These are phyloP conservation scores for Fonsecaea nubica DNA, from an alignment of 2,329 filamentous ascomycete genomes.

Conservation along the genomic window DNA sequence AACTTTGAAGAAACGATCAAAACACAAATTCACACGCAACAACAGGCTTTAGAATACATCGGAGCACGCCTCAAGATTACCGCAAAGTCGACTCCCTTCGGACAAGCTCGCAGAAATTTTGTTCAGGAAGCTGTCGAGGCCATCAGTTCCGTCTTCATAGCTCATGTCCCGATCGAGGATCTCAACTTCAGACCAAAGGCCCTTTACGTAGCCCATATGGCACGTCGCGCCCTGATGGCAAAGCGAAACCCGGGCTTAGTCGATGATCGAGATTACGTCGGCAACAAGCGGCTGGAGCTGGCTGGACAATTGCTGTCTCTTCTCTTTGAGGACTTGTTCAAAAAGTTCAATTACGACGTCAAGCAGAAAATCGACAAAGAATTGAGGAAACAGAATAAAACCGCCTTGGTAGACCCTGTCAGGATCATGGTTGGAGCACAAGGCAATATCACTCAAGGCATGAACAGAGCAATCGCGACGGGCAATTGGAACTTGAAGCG, in stretches of 20 bases:
- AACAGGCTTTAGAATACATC: conserved; percentile 93
- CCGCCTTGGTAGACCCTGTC: conserved; percentile 84
- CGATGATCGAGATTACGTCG: conserved; percentile 96
- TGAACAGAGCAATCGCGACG: conserved; percentile 95
- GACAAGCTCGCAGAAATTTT: conserved; percentile 73
- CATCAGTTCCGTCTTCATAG: conserved; percentile 88
- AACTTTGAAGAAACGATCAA: conserved; percentile 94
- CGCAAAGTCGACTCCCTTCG: conserved; percentile 64
- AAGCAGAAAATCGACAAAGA: conserved; percentile 96
- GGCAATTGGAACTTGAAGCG: conserved; percentile 98
- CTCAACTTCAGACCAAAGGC: conserved; percentile 97
- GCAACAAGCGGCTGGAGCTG: conserved; percentile 94
- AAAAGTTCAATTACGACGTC: conserved; percentile 86
- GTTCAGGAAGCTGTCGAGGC: conserved; percentile 93
- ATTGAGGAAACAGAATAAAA: conserved; percentile 89
- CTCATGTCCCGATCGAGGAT: conserved; percentile 88
- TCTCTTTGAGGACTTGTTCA: conserved; percentile 97
- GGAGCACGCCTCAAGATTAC: conserved; percentile 88
- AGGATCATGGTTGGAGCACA: conserved; percentile 83
- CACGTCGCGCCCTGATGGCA: conserved; percentile 92
- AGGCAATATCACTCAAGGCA: conserved; percentile 85
- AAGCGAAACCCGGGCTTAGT: conserved; percentile 87
- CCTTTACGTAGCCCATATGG: conserved; percentile 96
- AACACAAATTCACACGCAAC: conserved; percentile 85
- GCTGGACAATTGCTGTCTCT: conserved; percentile 93